Evolutionary conservation across 176 grass and related monocot species (phyloP), one percentile per base, ranked within the genome.

Genomic region (Ananas comosus): DNA sequence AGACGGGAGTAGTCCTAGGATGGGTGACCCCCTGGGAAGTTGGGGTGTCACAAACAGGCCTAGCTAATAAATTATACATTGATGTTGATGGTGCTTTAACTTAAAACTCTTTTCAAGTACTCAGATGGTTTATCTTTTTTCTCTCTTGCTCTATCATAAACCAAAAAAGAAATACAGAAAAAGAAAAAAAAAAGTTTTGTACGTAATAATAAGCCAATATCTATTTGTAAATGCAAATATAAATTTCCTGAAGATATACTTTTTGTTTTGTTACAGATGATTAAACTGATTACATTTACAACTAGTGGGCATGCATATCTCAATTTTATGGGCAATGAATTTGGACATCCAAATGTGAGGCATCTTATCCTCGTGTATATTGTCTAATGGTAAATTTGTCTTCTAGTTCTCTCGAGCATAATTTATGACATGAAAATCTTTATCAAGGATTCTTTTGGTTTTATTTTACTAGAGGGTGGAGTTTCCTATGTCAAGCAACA

Each of bases 281-380:
- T 96, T 48, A 96, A 87, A 67, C 69, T 96, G 51, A 80, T 96
- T 87, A 96, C 92, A 61, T 96, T 96, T 77, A 79, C 92, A 50
- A 96, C 89, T 12, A 81, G 79, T 33, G 83, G 88, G 66, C 75
- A 81, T 24, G 92, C 83, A 64, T 92, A 89, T 79, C 83, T 96
- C 25, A 96, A 89, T 79, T 96, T 96, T 85, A 89, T 96, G 79
- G 92, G 92, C 65, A 96, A 96, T 92, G 92, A 96, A 76, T 96
- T 89, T 79, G 92, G 83, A 81, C 92, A 96, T 82, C 92, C 92
- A 25, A 76, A 96, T 58, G 91, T 96, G 65, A 87, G 76, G 49
- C 63, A 56, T 66, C 49, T 70, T 8, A 17, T 59, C 24, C 21
- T 69, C 16, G 47, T 19, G n/a, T 69, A 70, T 52, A 13, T 77